These are phyloP conservation scores for Epichloe coenophiala DNA, from an alignment of 2,329 filamentous ascomycete species.

Conservation along the genomic window DNA sequence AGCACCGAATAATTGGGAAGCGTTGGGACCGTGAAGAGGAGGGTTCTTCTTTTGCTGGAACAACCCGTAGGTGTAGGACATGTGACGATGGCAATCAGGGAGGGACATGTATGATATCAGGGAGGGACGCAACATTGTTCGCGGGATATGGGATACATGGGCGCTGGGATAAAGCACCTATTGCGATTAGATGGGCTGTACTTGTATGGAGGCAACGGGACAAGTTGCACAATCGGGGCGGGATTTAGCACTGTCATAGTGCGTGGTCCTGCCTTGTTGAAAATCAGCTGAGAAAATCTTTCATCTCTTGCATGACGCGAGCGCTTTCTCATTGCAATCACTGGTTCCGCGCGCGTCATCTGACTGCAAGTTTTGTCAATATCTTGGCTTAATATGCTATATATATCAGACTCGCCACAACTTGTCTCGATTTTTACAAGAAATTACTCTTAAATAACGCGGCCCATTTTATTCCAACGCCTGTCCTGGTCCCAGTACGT, in stretches of 20 bases:
- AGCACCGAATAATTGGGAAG: background rate
- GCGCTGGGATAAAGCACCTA: background rate
- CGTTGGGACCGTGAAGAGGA: too few species aligned
- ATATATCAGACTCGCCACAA: too few species aligned
- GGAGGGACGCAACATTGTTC: background rate
- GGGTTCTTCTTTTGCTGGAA: background rate
- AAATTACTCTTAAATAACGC: background rate
- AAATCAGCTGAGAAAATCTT: background rate
- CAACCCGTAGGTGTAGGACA: too few species aligned
- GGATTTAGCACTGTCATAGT: background rate
- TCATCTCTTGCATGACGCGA: background rate
- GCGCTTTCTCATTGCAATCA: background rate
- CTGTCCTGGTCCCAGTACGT: slow-evolving; percentile 2
- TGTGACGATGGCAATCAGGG: background rate
- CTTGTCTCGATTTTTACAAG: background rate
- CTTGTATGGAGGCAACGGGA: background rate
- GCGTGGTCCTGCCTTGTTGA: background rate
- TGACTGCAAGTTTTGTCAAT: too few species aligned
- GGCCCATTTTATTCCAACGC: slow-evolving; percentile 8
- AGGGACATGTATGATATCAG: slow-evolving; percentile 4
- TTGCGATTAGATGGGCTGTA: background rate
- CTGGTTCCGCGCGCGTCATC: too few species aligned
- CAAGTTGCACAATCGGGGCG: background rate
- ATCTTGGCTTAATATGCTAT: too few species aligned
- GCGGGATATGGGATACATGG: background rate